Evolutionary conservation across 192 early-diverging fungal species (phyloP), one percentile per base, ranked within the genome.

Genomic region (Mortierella claussenii): DNA sequence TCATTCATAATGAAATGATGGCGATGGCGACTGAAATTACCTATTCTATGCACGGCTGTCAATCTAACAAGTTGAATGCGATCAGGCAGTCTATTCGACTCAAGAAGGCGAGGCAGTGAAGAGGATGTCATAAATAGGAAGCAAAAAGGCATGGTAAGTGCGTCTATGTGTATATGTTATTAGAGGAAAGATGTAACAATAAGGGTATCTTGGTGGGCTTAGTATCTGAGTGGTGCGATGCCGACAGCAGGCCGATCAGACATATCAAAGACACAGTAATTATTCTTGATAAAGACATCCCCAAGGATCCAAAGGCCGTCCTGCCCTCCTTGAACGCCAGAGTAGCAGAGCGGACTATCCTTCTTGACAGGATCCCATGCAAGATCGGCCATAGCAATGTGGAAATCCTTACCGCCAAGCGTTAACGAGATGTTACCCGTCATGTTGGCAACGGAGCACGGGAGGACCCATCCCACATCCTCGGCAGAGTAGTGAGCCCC

Each of bases 281-380:
- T 84, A 40, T 87, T 87, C 60, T 86, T 85, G 52, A 90, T 62
- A 66, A 90, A 90, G 24, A 86, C 81, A 65, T 89, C 88, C 48
- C 89, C 89, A 24, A 90, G 61, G 46, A 90, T 88, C 15, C 60
- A 61, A 37, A 79, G 54, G 24, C 59, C 47, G 13, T 69, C 54
- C 32, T 54, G 31, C 36, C 54, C 64, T 47, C 70, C 69, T 54
- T 65, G 69, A n/a, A 80, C 61, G 20, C 79, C 66, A 26, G 50
- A 60, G 43, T 51, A 40, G 40, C 55, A 60, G n/a, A 20, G 9
- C 30, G 42, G 56, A 28, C 47, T 51, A n/a, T 33, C 40, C 1
- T 52, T 28, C 4, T 40, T n/a, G 15, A 42, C 18, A 23, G 47
- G 33, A 9, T 75, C 51, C 28, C 58, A 81, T 46, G 76, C 63